These are phyloP conservation scores for Globisporangium acanthophoron DNA, from an alignment of 352 stramenopile species.

Conservation along the genomic window DNA sequence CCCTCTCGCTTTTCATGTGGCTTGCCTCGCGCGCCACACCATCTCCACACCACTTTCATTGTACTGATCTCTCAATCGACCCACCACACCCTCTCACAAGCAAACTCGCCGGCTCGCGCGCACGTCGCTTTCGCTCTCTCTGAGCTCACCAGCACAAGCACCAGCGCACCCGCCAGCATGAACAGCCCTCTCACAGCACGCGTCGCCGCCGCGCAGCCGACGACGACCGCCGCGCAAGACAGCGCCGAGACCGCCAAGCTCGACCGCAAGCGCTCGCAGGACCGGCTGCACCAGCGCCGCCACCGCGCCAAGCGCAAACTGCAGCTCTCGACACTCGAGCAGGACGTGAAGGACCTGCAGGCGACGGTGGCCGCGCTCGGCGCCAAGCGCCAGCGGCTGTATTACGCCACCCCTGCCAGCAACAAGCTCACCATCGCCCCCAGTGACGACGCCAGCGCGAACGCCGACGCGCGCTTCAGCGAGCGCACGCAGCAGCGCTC, in stretches of 20 bases:
- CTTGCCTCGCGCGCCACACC: too few species aligned
- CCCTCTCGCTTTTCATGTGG: too few species aligned
- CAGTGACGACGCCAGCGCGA: neutral
- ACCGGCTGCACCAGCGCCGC: conserved; percentile 12
- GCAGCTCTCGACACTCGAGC: conserved; percentile 12
- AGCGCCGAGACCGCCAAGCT: conserved; percentile 5
- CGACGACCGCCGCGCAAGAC: too few species aligned
- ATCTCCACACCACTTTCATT: too few species aligned
- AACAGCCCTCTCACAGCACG: neutral
- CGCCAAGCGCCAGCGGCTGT: conserved; percentile 9
- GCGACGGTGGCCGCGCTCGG: conserved; percentile 4
- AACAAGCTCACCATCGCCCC: too few species aligned
- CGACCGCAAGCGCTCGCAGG: conserved; percentile 13
- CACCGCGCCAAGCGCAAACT: conserved; percentile 14
- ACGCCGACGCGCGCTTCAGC: too few species aligned
- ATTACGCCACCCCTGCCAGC: neutral
- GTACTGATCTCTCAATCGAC: too few species aligned
- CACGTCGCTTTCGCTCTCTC: too few species aligned
- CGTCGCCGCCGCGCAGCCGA: too few species aligned
- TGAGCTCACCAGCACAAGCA: neutral
- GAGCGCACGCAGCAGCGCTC: neutral
- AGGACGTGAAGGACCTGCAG: conserved; percentile 12
- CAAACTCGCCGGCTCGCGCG: too few species aligned
- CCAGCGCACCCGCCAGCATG: neutral
- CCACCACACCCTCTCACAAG: too few species aligned